Evolutionary conservation across 163 green algal species (phyloP).

Genomic region (Volvox carteri): DNA sequence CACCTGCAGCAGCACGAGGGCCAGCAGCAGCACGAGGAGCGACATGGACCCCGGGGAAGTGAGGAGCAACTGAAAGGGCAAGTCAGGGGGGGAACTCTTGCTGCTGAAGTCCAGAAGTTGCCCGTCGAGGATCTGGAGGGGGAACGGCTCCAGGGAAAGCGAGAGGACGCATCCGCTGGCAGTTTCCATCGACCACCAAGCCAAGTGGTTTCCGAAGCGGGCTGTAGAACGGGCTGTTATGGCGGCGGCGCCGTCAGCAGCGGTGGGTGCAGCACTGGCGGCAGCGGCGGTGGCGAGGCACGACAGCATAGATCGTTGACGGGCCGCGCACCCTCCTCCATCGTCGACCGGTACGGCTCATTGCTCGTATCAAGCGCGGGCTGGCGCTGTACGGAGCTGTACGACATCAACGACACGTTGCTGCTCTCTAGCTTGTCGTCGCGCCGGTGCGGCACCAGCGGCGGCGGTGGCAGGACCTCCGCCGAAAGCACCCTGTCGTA

Average conservation of each 20-base stretch:
- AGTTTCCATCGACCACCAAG: no score
- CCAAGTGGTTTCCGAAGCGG: no score
- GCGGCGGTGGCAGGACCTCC: no score
- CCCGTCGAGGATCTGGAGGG: no score
- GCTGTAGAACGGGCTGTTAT: not conserved
- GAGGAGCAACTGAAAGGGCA: no score
- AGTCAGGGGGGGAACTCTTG: no score
- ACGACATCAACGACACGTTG: conserved; percentile 32
- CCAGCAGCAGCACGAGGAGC: not conserved
- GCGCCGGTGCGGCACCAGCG: not conserved
- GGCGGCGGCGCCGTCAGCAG: not conserved
- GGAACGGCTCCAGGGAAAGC: no score
- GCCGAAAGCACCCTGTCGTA: no score
- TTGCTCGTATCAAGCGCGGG: conserved; percentile 3
- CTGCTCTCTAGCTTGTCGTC: not conserved
- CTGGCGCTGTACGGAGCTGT: conserved; percentile 34
- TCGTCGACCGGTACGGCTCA: conserved; percentile 23
- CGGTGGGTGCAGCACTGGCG: not conserved
- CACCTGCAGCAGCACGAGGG: conserved; percentile 6
- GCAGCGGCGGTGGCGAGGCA: not conserved
- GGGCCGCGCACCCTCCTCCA: no score
- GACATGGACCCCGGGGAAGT: no score
- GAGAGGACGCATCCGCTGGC: no score
- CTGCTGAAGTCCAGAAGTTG: no score
- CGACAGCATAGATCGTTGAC: not conserved